Evolutionary conservation across 768 basidiomycete genomes (phyloP).

Genomic region (Leccinum truebloodii): DNA sequence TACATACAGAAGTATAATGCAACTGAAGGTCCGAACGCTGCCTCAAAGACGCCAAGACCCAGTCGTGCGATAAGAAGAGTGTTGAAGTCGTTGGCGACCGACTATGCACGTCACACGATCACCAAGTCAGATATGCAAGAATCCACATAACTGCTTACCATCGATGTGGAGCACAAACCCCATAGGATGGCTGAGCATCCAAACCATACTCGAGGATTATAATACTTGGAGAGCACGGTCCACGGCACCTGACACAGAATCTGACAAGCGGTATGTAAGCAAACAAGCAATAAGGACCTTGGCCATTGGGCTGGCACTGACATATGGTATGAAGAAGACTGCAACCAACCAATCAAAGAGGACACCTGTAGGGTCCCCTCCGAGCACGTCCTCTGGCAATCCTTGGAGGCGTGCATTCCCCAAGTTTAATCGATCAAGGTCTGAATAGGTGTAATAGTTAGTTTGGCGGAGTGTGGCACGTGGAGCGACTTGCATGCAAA

Average conservation of each 20-base stretch:
- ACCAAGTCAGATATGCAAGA: background rate
- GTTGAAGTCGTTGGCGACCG: conserved; percentile 28
- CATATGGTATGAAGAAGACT: conserved; percentile 79
- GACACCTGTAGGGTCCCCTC: conserved; percentile 65
- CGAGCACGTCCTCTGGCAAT: conserved; percentile 60
- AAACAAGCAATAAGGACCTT: no score
- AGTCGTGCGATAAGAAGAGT: conserved; percentile 32
- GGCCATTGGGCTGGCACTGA: conserved; percentile 34
- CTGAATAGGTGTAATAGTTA: conserved; percentile 15
- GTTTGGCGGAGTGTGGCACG: background rate
- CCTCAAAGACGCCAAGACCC: conserved; percentile 36
- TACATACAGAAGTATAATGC: conserved; percentile 33
- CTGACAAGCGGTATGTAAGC: conserved; percentile 35
- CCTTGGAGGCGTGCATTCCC: conserved; percentile 83
- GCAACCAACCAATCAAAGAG: conserved; percentile 82
- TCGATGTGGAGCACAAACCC: conserved; percentile 70
- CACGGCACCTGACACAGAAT: conserved; percentile 73
- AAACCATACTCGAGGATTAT: conserved; percentile 68
- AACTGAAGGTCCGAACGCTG: conserved; percentile 35
- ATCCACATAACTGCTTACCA: conserved; percentile 42
- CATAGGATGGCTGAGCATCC: conserved; percentile 69
- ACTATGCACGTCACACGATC: conserved; percentile 14
- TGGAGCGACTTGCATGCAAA: conserved; percentile 62
- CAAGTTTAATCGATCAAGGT: conserved; percentile 74
- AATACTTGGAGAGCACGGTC: conserved; percentile 64